phyloP scores from a whole-genome alignment of 805 yeast species.

The Pichia insulana region DNA sequence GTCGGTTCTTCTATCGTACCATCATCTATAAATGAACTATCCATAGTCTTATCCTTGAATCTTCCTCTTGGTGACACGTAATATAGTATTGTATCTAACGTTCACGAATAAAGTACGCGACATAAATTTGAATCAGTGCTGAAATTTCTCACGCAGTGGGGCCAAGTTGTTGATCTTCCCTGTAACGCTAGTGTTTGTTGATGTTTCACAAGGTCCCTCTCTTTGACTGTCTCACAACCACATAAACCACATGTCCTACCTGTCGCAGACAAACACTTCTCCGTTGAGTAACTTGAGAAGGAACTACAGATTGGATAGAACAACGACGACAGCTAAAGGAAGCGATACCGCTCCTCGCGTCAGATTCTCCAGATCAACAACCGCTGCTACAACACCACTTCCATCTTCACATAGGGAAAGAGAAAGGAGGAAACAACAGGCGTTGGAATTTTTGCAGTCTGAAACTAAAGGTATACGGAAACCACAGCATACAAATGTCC shows the following conservation, averaged over 20 bases:
- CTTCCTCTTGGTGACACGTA: neutral
- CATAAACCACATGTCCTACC: neutral
- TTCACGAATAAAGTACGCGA: no score
- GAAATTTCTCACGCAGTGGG: neutral
- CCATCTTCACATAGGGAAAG: constrained; percentile 7
- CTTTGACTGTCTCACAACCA: no score
- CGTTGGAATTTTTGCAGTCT: constrained; percentile 9
- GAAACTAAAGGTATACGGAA: constrained; percentile 6
- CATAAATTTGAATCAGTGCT: neutral
- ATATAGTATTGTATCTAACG: no score
- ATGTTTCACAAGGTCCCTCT: no score
- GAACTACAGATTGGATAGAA: neutral
- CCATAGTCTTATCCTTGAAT: constrained; percentile 2
- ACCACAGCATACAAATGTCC: no score
- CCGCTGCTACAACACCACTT: neutral
- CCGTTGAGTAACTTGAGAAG: neutral
- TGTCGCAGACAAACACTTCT: constrained; percentile 3
- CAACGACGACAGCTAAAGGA: neutral
- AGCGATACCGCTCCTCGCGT: neutral
- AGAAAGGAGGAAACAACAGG: constrained; percentile 10
- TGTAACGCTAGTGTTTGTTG: no score
- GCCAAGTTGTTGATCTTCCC: no score
- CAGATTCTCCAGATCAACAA: neutral
- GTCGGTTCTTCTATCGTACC: constrained; percentile 27
- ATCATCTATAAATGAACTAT: constrained; percentile 11